phyloP scores from a whole-genome alignment of 371 early-diverging fungal species.

The Dichotomocladium elegans region DNA sequence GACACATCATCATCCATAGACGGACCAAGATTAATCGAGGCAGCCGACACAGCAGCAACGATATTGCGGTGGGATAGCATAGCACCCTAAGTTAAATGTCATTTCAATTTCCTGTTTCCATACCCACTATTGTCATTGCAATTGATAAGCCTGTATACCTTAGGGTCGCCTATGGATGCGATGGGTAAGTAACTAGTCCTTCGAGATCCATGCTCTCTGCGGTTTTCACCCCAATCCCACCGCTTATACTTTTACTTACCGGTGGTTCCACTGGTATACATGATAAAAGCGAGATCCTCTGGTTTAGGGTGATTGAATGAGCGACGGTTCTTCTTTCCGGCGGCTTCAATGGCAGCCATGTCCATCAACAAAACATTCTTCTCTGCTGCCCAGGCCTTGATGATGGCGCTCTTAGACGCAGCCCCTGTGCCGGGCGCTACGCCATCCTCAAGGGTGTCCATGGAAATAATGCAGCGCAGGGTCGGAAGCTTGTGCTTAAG shows the following conservation, averaged over 20 bases:
- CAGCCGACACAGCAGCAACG: constrained; percentile 21
- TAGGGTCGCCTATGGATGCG: constrained; percentile 77
- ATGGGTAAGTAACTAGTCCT: too few relatives aligned
- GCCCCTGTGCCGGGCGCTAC: constrained; percentile 28
- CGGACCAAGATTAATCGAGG: constrained; percentile 5
- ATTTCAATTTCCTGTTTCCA: too few relatives aligned
- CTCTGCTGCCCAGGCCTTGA: constrained; percentile 43
- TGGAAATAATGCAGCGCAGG: constrained; percentile 68
- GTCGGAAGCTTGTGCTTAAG: constrained; percentile 40
- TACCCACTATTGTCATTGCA: too few relatives aligned
- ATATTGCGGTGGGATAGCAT: constrained; percentile 52
- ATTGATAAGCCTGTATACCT: constrained; percentile 11
- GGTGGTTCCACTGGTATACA: constrained; percentile 46
- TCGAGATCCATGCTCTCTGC: not conserved
- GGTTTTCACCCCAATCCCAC: too few relatives aligned
- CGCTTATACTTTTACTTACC: constrained; percentile 71
- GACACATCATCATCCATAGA: constrained; percentile 25
- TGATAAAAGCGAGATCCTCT: constrained; percentile 55
- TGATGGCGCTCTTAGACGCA: too few relatives aligned
- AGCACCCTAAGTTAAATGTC: constrained; percentile 38
- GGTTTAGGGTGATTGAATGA: constrained; percentile 37
- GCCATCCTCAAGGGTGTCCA: constrained; percentile 57
- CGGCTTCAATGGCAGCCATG: constrained; percentile 61
- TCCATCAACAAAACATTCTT: constrained; percentile 48
- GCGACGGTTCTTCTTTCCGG: constrained; percentile 32